These are phyloP conservation scores for Thecaphora frezii DNA, from an alignment of 1,284 basidiomycete genomes.

Conservation along the genomic window DNA sequence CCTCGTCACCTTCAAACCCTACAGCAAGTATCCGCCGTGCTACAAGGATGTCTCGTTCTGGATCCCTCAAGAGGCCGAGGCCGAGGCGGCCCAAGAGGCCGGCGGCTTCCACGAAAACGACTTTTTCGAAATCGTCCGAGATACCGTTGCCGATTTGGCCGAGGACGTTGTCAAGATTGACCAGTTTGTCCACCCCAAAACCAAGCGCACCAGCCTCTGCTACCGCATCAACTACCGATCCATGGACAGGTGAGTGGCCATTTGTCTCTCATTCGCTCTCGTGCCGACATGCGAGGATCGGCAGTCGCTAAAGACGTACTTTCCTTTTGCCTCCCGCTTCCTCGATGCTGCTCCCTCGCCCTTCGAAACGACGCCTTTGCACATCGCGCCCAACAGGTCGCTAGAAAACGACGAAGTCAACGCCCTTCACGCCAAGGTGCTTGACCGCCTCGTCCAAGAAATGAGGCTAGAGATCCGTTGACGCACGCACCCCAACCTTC, in stretches of 20 bases:
- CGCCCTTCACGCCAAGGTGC: conserved; percentile 67
- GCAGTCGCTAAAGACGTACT: too few species aligned
- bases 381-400: conserved; percentile 65
- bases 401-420: conserved; percentile 89
- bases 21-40: conserved; percentile 55
- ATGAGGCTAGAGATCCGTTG: conserved; percentile 57
- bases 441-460: conserved; percentile 60
- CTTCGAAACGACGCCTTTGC: background rate
- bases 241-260: conserved; percentile 77
- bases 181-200: conserved; percentile 87
- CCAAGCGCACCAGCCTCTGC: conserved; percentile 75
- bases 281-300: background rate
- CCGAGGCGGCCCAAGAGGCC: conserved; percentile 1
- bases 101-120: conserved; percentile 83
- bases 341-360: background rate
- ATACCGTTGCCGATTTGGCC: conserved; percentile 84
- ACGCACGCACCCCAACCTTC: too few species aligned
- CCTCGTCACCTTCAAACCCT: conserved; percentile 55
- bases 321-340: background rate
- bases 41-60: conserved; percentile 67
- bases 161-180: conserved; percentile 91
- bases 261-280: background rate
- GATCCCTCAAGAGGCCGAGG: conserved; percentile 31
- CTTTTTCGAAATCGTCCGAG: conserved; percentile 90
- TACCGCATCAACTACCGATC: conserved; percentile 93